Base-by-base conservation (phyloP, 441 rosid species). In the Jatropha podagrica region DNA sequence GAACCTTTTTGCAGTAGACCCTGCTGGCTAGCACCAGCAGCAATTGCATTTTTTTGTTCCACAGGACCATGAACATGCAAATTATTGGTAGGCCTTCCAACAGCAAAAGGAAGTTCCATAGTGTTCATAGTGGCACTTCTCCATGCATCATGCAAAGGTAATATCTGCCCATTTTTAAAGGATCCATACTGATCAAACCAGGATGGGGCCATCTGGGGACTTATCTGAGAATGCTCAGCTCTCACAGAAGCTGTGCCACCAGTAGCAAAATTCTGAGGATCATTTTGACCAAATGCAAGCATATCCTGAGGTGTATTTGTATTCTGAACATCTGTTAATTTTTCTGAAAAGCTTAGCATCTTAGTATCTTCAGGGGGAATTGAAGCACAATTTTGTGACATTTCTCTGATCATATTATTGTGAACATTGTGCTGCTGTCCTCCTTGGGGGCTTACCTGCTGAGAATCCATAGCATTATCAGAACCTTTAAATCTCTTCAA, bases 101-200 rank as follows among this genome's bases (percentile, higher is more conserved):
- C 64, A 65, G 68, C 55, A 65, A 78, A 77, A 76, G 84, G 77
- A 69, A 84, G 82, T 70, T 86, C 91, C 65, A 79, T 37, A 74
- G 74, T 77, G 70, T 82, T 88, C 81, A 77, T 52, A 26, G 77
- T 64, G 63, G 81, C 78, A 79, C 52, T 72, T 78, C 80, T 83
- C 77, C 14, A 83, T 59, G 85, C 73, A 81, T 90, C 88, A 82
- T 72, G 77, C 40, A 75, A 46, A 20, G 86, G 85, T 72, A 80
- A 82, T 79, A 84, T 84, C 80, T 88, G 84, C 81, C 92, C 94
- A 73, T 90, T 90, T 85, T 78, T 91, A 74, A 86, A 83, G 20
- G 88, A 79, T 67, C 95, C 93, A 82, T 81, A 86, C 80, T 82
- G 91, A 84, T 81, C 88, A 76, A 88, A 90, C 97, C 96, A 91